Percentiles rank a stretch among this genome's conserved stretches.
phyloP scores from a whole-genome alignment of 2,329 filamentous ascomycete genomes.

The Elsinoe arachidis region DNA sequence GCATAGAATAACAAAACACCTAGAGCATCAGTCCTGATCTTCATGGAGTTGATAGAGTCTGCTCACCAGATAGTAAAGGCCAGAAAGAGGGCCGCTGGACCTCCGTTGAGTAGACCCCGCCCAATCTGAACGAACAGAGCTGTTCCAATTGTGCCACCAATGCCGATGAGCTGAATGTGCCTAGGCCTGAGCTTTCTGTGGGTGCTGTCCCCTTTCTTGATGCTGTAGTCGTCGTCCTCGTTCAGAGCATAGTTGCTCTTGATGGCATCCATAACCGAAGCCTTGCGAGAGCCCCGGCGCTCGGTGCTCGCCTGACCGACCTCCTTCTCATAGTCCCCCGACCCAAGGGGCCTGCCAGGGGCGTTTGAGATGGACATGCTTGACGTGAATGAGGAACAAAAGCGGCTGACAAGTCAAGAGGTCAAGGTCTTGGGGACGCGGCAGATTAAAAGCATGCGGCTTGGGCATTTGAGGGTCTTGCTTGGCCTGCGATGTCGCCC shows the following conservation, averaged over 20 bases:
- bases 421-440: neutral
- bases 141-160: conserved; percentile 38
- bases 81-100: conserved; percentile 38
- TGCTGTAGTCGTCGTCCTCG: conserved; percentile 10
- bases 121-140: conserved; percentile 41
- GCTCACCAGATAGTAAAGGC: conserved; percentile 37
- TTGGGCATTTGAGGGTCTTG: neutral
- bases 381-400: neutral
- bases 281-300: conserved; percentile 2
- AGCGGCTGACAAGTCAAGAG: neutral
- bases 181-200: conserved; percentile 37
- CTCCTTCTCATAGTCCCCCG: conserved; percentile 4
- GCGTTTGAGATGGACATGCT: conserved; percentile 4
- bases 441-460: neutral
- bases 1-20: conserved; percentile 25
- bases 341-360: neutral
- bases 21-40: conserved; percentile 16
- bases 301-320: neutral
- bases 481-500: conserved; percentile 7
- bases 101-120: conserved; percentile 37
- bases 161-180: conserved; percentile 40
- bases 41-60: neutral
- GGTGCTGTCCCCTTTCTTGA: conserved; percentile 24
- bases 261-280: conserved; percentile 4
- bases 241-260: conserved; percentile 10